Percentiles rank a stretch among this genome's conserved stretches.
Evolutionary conservation across 352 stramenopile genomes (phyloP).

Genomic region (Globisporangium okanoganense): DNA sequence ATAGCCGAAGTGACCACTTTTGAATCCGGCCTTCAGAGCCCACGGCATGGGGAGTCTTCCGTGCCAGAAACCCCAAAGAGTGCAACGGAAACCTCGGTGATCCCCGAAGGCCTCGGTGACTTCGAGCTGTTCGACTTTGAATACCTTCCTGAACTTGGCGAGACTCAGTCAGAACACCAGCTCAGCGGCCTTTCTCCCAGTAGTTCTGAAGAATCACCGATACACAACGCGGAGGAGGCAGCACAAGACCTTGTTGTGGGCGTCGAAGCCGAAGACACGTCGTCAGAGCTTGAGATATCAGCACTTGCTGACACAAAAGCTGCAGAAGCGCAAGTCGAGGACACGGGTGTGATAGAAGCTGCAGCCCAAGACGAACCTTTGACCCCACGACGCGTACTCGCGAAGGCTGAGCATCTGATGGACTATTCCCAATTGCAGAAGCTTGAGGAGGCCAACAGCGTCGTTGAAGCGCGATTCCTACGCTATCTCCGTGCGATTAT

Average conservation of each 20-base stretch:
- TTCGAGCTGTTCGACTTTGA: conserved; percentile 6
- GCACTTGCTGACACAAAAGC: background rate
- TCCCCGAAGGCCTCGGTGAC: background rate
- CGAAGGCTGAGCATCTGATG: background rate
- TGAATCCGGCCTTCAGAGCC: background rate
- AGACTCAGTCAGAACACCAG: background rate
- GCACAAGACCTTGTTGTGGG: background rate
- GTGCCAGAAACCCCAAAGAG: too few species aligned
- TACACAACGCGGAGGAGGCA: background rate
- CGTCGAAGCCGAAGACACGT: background rate
- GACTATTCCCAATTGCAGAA: background rate
- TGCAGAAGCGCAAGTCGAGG: background rate
- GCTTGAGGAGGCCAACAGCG: background rate
- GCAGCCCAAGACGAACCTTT: background rate
- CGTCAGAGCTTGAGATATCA: background rate
- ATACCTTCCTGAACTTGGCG: background rate
- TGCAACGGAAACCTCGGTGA: background rate
- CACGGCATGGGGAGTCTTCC: background rate
- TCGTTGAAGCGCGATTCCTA: background rate
- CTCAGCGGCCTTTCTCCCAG: background rate
- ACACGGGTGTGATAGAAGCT: background rate
- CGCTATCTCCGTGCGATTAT: background rate
- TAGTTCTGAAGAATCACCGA: background rate
- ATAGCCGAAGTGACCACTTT: background rate
- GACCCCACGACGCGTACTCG: background rate